Evolutionary conservation across 225 moss, liverwort and hornwort genomes (phyloP).

Genomic region (Ulota crispa): DNA sequence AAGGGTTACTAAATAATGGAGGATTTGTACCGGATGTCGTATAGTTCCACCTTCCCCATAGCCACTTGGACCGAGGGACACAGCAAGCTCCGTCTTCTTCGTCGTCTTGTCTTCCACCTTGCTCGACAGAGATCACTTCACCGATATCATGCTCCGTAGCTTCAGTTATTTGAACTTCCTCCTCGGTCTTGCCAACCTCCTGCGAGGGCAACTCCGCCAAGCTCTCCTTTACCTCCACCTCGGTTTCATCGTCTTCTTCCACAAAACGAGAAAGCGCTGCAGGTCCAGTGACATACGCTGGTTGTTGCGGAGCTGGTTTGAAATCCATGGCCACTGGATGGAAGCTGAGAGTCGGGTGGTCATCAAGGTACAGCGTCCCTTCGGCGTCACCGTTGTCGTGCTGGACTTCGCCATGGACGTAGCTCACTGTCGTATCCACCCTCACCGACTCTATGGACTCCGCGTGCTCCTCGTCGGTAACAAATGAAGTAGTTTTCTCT

Average conservation of each 20-base stretch:
- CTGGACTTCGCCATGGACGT: constrained; percentile 35
- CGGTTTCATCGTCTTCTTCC: constrained; percentile 23
- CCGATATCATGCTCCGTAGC: background rate
- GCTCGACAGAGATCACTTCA: background rate
- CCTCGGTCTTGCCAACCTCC: background rate
- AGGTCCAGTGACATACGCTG: constrained; percentile 21
- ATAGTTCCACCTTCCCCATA: constrained; percentile 32
- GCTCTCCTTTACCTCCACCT: constrained; percentile 10
- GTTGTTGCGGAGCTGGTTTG: background rate
- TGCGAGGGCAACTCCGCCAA: constrained; percentile 11
- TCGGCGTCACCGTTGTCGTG: constrained; percentile 36
- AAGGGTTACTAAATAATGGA: too few relatives aligned
- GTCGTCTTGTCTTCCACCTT: background rate
- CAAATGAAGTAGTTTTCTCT: constrained; percentile 24
- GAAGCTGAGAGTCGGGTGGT: constrained; percentile 33
- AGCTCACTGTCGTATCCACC: constrained; percentile 44
- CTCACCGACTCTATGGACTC: constrained; percentile 36
- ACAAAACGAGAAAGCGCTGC: constrained; percentile 11
- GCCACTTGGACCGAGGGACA: constrained; percentile 42
- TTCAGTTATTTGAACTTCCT: constrained; percentile 4
- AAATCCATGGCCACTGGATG: constrained; percentile 1
- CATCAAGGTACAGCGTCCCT: constrained; percentile 31
- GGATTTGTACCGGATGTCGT: constrained; percentile 27
- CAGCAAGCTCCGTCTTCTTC: constrained; percentile 30
- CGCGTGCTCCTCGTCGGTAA: background rate